Percentiles rank a stretch among this genome's conserved stretches.
phyloP scores from a whole-genome alignment of 345 rosid genomes.

The Euphorbia pulcherrima region DNA sequence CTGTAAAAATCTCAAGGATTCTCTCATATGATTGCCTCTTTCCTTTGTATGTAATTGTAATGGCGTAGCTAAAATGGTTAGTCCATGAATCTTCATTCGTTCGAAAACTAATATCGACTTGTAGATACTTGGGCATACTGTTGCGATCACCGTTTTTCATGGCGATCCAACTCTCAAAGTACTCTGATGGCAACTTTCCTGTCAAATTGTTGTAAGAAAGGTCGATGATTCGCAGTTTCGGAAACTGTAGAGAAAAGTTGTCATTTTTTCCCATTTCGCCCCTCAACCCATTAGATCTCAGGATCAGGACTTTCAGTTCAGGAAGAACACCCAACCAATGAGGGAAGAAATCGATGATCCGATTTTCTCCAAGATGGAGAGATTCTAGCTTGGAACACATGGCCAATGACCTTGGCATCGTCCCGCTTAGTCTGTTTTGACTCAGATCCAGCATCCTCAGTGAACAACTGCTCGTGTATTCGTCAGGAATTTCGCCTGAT shows the following conservation, averaged over 20 bases:
- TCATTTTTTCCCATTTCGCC: background rate
- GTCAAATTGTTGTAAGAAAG: slow-evolving; percentile 5
- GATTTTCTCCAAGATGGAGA: slow-evolving; percentile 10
- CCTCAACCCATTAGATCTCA: background rate
- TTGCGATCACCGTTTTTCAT: background rate
- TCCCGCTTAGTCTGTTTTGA: slow-evolving; percentile 14
- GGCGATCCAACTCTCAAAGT: background rate
- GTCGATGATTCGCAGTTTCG: slow-evolving; percentile 1
- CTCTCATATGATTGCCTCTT: background rate
- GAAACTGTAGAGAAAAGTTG: background rate
- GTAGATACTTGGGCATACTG: background rate
- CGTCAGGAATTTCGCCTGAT: background rate
- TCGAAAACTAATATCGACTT: background rate
- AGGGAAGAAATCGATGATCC: slow-evolving; percentile 4
- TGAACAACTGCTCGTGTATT: background rate
- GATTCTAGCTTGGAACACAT: background rate
- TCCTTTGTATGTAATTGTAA: slow-evolving; percentile 9
- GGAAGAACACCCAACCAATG: background rate
- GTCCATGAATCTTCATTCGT: background rate
- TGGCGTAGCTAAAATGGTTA: background rate
- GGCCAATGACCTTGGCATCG: slow-evolving; percentile 12
- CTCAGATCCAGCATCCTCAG: background rate
- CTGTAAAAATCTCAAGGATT: background rate
- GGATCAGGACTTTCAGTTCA: background rate
- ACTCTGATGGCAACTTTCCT: background rate